A percentile compares a stretch with the other conserved stretches of the same genome.
Conservation (phyloP, 805 yeast genomes). For the Starmerella bombicola region DNA sequence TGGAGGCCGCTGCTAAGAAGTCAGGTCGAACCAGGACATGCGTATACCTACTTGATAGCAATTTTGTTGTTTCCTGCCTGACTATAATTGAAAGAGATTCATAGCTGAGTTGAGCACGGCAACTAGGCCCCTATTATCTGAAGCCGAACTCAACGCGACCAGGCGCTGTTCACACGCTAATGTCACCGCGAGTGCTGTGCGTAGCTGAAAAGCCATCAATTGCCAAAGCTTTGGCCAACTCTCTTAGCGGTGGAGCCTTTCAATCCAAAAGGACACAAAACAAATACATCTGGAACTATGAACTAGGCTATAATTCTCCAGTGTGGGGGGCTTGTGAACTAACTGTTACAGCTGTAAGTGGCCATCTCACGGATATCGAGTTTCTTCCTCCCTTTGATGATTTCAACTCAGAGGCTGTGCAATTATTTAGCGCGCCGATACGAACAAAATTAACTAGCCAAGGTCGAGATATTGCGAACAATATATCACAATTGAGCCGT, state of each 20-base stretch:
- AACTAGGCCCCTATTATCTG: too few relatives aligned
- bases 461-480: conserved; percentile 42
- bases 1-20: too few relatives aligned
- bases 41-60: too few relatives aligned
- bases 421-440: conserved; percentile 61
- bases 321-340: conserved; percentile 56
- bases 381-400: conserved; percentile 51
- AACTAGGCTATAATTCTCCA: conserved; percentile 56
- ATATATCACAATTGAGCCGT: conserved; percentile 56
- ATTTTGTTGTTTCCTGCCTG: too few relatives aligned
- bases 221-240: conserved; percentile 66
- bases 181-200: conserved; percentile 44
- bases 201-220: conserved; percentile 97
- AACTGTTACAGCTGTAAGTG: conserved; percentile 85
- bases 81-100: too few relatives aligned
- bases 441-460: conserved; percentile 32
- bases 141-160: too few relatives aligned
- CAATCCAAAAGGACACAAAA: conserved; percentile 37
- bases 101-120: too few relatives aligned
- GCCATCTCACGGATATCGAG: conserved; percentile 61
- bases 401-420: conserved; percentile 53
- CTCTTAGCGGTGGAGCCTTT: conserved; percentile 61
- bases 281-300: conserved; percentile 67
- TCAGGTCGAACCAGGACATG: too few relatives aligned
- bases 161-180: too few relatives aligned